phyloP scores from a whole-genome alignment of 352 stramenopile species.

The Stramenopiles sp. region DNA sequence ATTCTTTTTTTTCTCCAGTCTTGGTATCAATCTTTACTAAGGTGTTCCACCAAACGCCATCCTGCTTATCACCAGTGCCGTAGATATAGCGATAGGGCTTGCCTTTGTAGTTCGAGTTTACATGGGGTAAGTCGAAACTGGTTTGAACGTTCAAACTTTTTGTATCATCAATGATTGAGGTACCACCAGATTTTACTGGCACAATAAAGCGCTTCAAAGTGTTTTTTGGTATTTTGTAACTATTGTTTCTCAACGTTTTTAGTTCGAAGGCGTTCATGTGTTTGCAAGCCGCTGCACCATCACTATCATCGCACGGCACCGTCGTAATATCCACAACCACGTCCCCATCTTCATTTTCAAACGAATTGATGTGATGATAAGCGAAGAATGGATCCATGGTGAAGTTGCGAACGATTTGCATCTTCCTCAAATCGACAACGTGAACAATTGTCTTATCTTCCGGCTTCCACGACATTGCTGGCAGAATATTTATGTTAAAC shows the following conservation, averaged over 20 bases:
- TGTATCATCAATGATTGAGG: neutral
- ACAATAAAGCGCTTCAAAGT: neutral
- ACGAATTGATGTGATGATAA: constrained; percentile 7
- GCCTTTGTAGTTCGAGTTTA: neutral
- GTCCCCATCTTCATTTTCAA: neutral
- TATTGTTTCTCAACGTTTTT: neutral
- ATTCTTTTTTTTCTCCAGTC: constrained; percentile 3
- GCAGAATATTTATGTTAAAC: neutral
- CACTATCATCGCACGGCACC: neutral
- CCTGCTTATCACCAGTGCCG: neutral
- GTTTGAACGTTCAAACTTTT: constrained; percentile 1
- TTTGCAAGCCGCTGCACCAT: neutral
- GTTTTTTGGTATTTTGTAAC: neutral
- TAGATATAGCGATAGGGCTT: neutral
- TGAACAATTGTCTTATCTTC: neutral
- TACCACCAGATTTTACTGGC: neutral
- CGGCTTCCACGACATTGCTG: neutral
- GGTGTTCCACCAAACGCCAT: neutral
- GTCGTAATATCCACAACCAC: neutral
- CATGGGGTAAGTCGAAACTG: neutral
- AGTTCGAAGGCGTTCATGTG: neutral
- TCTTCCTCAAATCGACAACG: neutral
- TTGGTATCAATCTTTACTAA: neutral
- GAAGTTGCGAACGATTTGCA: neutral
- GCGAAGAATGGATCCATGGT: neutral